Conservation (phyloP, 2,329 filamentous ascomycete genomes). For the Alternaria alternata region DNA sequence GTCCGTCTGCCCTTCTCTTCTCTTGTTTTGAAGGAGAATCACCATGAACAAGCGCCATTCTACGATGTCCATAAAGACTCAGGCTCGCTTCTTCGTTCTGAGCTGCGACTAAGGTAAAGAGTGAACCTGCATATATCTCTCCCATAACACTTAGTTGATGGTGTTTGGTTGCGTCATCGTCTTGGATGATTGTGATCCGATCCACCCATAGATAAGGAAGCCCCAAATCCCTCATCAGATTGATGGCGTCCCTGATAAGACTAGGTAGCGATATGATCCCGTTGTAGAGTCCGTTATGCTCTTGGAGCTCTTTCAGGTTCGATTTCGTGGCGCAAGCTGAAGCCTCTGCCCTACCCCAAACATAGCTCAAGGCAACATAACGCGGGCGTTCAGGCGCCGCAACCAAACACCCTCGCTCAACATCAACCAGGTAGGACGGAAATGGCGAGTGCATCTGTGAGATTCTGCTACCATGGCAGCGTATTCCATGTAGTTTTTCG, state of each 20-base stretch:
- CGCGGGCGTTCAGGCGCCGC: constrained; percentile 2
- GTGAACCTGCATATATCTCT: constrained; percentile 21
- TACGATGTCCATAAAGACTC: constrained; percentile 9
- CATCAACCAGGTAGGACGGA: constrained; percentile 15
- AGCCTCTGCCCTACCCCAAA: background rate
- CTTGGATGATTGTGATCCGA: constrained; percentile 19
- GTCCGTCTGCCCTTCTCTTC: background rate
- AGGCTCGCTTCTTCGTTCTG: constrained; percentile 12
- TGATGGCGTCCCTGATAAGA: constrained; percentile 19
- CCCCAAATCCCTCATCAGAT: constrained; percentile 8
- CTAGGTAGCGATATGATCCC: constrained; percentile 13
- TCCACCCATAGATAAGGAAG: constrained; percentile 16
- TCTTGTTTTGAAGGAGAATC: background rate
- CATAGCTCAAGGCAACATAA: constrained; percentile 26
- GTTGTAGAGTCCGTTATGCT: background rate
- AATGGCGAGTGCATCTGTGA: background rate
- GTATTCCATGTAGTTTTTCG: background rate
- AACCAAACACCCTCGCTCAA: constrained; percentile 11
- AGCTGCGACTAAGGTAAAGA: constrained; percentile 24
- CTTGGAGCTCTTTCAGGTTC: background rate
- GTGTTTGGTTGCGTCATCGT: constrained; percentile 13
- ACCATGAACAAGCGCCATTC: background rate
- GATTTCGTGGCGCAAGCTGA: constrained; percentile 1
- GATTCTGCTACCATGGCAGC: background rate
- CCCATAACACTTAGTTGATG: constrained; percentile 22